Conservation (phyloP, 1,139 yeast species). For the Kurtzmaniella quercitrusa region DNA sequence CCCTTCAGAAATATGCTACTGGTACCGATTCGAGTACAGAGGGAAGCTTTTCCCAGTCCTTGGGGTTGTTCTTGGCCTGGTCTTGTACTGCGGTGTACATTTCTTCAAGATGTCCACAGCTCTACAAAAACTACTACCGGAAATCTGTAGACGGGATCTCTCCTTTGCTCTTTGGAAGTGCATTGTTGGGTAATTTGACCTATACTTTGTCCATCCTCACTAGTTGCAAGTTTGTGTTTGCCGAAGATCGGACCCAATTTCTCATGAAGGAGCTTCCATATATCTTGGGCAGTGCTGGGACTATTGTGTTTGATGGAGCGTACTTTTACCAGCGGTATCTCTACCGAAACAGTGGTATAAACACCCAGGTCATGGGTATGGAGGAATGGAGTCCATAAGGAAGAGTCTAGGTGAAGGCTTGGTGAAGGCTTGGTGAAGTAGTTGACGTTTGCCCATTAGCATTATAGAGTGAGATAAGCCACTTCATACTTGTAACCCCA, state of each 20-base stretch:
- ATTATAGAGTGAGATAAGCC: no score
- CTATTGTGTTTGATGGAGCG: conserved; percentile 68
- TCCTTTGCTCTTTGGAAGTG: conserved; percentile 72
- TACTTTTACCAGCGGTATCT: conserved; percentile 65
- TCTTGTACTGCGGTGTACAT: conserved; percentile 72
- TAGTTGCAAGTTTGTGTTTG: conserved; percentile 34
- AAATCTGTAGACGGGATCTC: conserved; percentile 85
- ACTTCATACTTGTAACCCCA: no score
- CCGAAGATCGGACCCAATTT: conserved; percentile 40
- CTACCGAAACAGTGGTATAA: conserved; percentile 25
- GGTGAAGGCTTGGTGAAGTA: background rate
- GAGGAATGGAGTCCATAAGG: conserved; percentile 17
- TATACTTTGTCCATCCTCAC: conserved; percentile 74
- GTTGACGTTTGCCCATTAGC: no score
- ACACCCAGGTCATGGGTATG: conserved; percentile 24
- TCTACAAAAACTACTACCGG: conserved; percentile 66
- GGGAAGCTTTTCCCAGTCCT: conserved; percentile 9
- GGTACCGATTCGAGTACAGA: conserved; percentile 1
- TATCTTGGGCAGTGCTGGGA: conserved; percentile 82
- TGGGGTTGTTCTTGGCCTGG: conserved; percentile 74
- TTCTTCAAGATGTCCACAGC: conserved; percentile 80
- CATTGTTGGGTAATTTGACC: conserved; percentile 74
- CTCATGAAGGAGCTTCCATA: conserved; percentile 73
- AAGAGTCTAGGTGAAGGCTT: conserved; percentile 9
- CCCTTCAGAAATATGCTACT: conserved; percentile 8